These are phyloP conservation scores for Dictyostelium citrinum DNA, from an alignment of 78 protist genomes.

Conservation along the genomic window DNA sequence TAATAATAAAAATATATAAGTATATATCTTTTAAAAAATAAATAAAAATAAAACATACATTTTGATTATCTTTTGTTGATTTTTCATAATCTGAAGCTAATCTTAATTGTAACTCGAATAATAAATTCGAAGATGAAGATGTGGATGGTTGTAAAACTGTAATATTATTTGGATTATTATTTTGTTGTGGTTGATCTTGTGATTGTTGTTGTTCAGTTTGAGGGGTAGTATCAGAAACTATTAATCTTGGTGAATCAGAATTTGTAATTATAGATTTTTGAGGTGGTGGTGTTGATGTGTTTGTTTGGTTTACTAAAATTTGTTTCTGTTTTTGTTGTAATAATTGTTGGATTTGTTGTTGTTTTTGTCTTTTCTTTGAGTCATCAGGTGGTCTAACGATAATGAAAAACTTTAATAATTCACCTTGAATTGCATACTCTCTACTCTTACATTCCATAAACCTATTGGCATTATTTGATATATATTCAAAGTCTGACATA, in stretches of 20 bases:
- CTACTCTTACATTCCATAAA: constrained; percentile 21
- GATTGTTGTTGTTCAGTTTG: not conserved
- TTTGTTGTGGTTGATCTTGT: not conserved
- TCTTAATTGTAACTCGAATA: constrained; percentile 46
- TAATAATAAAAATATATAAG: not conserved
- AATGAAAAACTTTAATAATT: constrained; percentile 37
- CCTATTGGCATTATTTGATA: constrained; percentile 16
- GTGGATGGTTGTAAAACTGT: constrained; percentile 25
- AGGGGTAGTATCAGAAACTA: not conserved
- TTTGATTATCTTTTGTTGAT: constrained; percentile 4
- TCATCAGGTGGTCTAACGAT: constrained; percentile 47
- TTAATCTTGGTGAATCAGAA: not conserved
- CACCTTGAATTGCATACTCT: constrained; percentile 62
- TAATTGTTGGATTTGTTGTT: not conserved
- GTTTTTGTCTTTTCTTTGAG: not conserved
- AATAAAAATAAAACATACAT: not conserved
- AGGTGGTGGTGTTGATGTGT: not conserved
- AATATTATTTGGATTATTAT: not conserved
- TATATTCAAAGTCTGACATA: constrained; percentile 16
- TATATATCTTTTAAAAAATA: not conserved
- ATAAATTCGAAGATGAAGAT: constrained; percentile 58
- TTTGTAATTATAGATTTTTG: not conserved
- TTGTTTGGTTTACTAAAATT: not conserved
- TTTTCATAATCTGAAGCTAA: constrained; percentile 15
- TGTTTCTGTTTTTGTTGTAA: constrained; percentile 7